Evolutionary conservation across 2,329 filamentous ascomycete genomes (phyloP).

Genomic region (Dryadomyces sulphureus): DNA sequence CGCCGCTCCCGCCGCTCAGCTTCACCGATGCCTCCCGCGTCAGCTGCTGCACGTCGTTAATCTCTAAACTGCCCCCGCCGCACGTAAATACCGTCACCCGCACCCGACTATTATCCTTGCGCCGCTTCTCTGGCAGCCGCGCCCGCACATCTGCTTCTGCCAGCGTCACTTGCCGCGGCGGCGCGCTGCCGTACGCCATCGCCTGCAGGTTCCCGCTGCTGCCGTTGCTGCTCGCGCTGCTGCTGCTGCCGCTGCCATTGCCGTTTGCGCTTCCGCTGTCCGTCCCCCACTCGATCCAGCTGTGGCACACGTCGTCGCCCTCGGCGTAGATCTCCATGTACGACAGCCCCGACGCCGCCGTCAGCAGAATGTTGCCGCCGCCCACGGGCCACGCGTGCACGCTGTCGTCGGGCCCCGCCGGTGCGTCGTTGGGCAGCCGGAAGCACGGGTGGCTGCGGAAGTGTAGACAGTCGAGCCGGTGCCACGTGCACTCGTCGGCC

Average conservation of each 20-base stretch:
- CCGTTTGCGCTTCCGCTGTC: not conserved
- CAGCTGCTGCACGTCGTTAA: conserved; percentile 62
- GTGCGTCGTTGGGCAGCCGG: conserved; percentile 60
- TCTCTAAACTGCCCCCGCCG: conserved; percentile 55
- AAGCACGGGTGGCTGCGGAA: conserved; percentile 89
- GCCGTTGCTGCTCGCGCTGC: not conserved
- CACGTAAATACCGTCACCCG: conserved; percentile 63
- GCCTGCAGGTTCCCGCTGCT: not conserved
- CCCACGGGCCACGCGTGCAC: conserved; percentile 81
- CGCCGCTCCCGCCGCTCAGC: conserved; percentile 41
- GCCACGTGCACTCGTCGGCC: conserved; percentile 81
- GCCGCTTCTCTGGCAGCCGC: conserved; percentile 54
- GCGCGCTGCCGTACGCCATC: conserved; percentile 37
- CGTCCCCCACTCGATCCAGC: conserved; percentile 64
- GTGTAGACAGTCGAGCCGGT: conserved; percentile 73
- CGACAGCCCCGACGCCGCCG: conserved; percentile 66
- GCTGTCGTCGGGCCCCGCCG: conserved; percentile 51
- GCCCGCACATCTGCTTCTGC: conserved; percentile 61
- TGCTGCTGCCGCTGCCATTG: conserved; percentile 15
- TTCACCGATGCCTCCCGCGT: conserved; percentile 60
- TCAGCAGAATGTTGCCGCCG: conserved; percentile 58
- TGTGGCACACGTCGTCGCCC: conserved; percentile 64
- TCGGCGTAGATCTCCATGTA: conserved; percentile 73
- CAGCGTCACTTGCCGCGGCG: conserved; percentile 57
- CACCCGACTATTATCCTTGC: conserved; percentile 38